Evolutionary conservation across 2,329 filamentous ascomycete species (phyloP).

Genomic region (Onygena corvina): DNA sequence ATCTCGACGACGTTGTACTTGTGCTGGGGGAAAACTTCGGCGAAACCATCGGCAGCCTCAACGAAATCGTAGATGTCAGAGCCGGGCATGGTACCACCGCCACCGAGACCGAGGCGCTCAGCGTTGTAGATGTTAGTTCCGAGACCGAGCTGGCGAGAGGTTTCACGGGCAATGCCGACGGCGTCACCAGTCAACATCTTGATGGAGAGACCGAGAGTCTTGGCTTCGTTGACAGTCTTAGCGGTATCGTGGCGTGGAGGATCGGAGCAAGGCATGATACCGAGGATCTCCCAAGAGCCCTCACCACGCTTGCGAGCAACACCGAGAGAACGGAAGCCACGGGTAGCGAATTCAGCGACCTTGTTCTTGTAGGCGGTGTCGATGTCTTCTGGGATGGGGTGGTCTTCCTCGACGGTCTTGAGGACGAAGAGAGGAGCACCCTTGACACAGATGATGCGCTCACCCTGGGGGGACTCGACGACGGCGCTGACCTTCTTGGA

Average conservation of each 20-base stretch:
- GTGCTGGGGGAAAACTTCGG: slow-evolving; percentile 88
- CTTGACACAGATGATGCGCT: slow-evolving; percentile 81
- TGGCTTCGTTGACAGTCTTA: slow-evolving; percentile 81
- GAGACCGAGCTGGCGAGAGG: slow-evolving; percentile 78
- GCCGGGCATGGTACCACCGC: slow-evolving; percentile 82
- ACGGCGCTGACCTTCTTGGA: slow-evolving; percentile 84
- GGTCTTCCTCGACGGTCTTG: slow-evolving; percentile 76
- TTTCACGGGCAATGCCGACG: slow-evolving; percentile 85
- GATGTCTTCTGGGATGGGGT: slow-evolving; percentile 62
- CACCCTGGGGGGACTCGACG: slow-evolving; percentile 70
- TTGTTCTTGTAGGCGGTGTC: slow-evolving; percentile 84
- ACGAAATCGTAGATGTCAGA: slow-evolving; percentile 94
- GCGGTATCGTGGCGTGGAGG: slow-evolving; percentile 83
- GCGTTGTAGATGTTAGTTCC: slow-evolving; percentile 91
- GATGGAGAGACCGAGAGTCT: slow-evolving; percentile 74
- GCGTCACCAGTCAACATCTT: slow-evolving; percentile 96
- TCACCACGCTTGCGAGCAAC: slow-evolving; percentile 80
- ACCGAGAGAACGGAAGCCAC: slow-evolving; percentile 88
- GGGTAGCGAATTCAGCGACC: slow-evolving; percentile 78
- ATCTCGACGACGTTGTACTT: slow-evolving; percentile 93
- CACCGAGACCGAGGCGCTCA: slow-evolving; percentile 79
- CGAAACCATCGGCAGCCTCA: slow-evolving; percentile 87
- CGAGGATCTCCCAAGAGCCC: slow-evolving; percentile 77
- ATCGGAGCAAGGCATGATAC: slow-evolving; percentile 89
- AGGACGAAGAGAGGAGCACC: slow-evolving; percentile 79